Conservation (phyloP, 306 rosid species). For the Malus orientalis region DNA sequence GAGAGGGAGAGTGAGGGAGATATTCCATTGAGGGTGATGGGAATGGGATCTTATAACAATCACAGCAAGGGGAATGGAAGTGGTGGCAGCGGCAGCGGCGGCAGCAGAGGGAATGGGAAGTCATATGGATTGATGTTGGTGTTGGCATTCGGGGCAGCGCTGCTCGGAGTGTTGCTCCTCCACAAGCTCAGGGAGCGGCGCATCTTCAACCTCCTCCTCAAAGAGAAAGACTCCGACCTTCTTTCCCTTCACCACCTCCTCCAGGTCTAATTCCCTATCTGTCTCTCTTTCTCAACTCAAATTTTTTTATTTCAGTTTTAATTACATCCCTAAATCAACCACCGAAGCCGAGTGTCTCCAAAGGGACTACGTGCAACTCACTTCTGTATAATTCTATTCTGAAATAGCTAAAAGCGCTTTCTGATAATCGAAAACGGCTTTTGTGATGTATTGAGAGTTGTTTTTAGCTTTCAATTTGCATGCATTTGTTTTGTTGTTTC, state of each 20-base stretch:
- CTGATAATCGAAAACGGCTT: too few relatives aligned
- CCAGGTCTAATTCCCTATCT: slow-evolving; percentile 28
- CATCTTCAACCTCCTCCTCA: slow-evolving; percentile 56
- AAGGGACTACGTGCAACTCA: too few relatives aligned
- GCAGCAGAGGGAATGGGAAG: slow-evolving; percentile 44
- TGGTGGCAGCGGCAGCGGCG: neutral
- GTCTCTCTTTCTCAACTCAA: slow-evolving; percentile 1
- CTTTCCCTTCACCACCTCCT: slow-evolving; percentile 57
- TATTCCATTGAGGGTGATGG: neutral
- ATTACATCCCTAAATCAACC: too few relatives aligned
- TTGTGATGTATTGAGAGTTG: neutral
- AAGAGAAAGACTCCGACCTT: slow-evolving; percentile 52
- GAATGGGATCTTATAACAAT: slow-evolving; percentile 17
- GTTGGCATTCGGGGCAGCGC: slow-evolving; percentile 68
- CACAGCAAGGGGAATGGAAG: slow-evolving; percentile 18
- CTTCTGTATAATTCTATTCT: too few relatives aligned
- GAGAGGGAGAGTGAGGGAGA: neutral
- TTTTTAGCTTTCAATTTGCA: neutral
- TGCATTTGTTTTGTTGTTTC: neutral
- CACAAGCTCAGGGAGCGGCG: slow-evolving; percentile 80
- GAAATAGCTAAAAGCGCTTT: too few relatives aligned
- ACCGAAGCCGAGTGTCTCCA: too few relatives aligned
- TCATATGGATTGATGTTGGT: slow-evolving; percentile 45
- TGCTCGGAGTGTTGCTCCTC: slow-evolving; percentile 73
- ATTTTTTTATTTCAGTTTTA: neutral